Conservation (phyloP, 768 basidiomycete species). For the Termitomyces sp. region DNA sequence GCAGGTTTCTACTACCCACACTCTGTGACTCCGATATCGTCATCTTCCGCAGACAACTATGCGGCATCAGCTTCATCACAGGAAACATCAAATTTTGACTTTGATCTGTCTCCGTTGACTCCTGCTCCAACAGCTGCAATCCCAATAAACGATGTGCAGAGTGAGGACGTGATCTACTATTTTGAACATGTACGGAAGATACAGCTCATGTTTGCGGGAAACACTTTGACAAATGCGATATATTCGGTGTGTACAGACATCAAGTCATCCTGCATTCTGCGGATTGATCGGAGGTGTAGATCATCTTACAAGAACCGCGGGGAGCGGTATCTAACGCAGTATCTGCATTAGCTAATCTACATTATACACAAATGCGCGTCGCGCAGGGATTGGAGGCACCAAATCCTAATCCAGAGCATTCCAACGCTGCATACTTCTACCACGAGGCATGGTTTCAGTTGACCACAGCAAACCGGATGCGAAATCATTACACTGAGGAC, state of each 20-base stretch:
- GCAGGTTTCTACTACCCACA: conserved; percentile 26
- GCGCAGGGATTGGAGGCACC: conserved; percentile 57
- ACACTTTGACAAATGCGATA: conserved; percentile 55
- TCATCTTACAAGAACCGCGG: conserved; percentile 58
- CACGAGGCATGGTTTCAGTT: conserved; percentile 65
- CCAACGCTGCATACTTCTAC: conserved; percentile 59
- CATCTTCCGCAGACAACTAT: conserved; percentile 23
- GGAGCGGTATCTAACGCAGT: conserved; percentile 70
- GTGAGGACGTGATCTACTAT: conserved; percentile 65
- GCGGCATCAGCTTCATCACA: conserved; percentile 22
- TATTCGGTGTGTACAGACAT: conserved; percentile 46
- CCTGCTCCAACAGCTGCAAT: conserved; percentile 10
- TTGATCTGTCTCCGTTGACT: conserved; percentile 18
- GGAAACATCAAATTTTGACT: conserved; percentile 29
- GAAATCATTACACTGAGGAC: conserved; percentile 50
- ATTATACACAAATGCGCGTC: conserved; percentile 56
- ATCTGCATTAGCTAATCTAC: conserved; percentile 70
- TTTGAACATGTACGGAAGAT: conserved; percentile 65
- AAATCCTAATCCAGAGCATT: conserved; percentile 46
- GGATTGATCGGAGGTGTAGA: conserved; percentile 21
- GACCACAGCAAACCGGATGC: conserved; percentile 45
- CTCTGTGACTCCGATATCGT: conserved; percentile 19
- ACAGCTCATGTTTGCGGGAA: conserved; percentile 62
- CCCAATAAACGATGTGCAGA: conserved; percentile 28
- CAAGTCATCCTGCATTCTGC: not conserved